Percentiles rank a stretch among this genome's conserved stretches.
These are phyloP conservation scores for Ustilago crameri DNA, from an alignment of 1,284 basidiomycete species.

Conservation along the genomic window DNA sequence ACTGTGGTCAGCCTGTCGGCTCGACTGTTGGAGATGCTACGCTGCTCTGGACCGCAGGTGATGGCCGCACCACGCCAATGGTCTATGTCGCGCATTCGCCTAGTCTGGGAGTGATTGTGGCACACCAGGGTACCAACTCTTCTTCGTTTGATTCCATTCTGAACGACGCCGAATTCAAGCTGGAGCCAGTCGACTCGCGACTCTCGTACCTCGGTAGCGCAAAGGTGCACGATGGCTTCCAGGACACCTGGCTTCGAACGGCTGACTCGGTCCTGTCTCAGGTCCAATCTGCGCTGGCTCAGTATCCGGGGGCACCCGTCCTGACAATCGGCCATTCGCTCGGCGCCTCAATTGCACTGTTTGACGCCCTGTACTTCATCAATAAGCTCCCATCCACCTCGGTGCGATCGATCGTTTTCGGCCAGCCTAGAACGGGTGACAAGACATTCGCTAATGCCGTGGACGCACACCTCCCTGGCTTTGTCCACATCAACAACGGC, in stretches of 20 bases:
- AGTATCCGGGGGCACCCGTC: conserved; percentile 36
- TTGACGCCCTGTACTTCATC: conserved; percentile 53
- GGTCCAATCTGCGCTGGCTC: conserved; percentile 45
- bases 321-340: conserved; percentile 60
- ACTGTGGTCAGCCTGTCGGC: conserved; percentile 40
- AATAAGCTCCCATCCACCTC: conserved; percentile 29
- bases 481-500: conserved; percentile 54
- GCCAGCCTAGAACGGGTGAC: conserved; percentile 55
- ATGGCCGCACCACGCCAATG: conserved; percentile 46
- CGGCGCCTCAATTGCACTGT: conserved; percentile 54
- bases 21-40: conserved; percentile 44
- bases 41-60: conserved; percentile 53
- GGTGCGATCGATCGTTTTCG: conserved; percentile 50
- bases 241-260: conserved; percentile 53
- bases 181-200: conserved; percentile 35
- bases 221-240: conserved; percentile 56
- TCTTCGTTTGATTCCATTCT: conserved; percentile 43
- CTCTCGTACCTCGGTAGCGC: conserved; percentile 41
- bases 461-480: conserved; percentile 46
- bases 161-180: conserved; percentile 48
- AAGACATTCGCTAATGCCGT: conserved; percentile 51
- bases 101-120: conserved; percentile 47
- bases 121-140: conserved; percentile 57
- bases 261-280: conserved; percentile 44
- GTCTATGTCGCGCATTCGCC: conserved; percentile 54